phyloP scores from a whole-genome alignment of 192 early-diverging fungal species.

The Backusella westeae region DNA sequence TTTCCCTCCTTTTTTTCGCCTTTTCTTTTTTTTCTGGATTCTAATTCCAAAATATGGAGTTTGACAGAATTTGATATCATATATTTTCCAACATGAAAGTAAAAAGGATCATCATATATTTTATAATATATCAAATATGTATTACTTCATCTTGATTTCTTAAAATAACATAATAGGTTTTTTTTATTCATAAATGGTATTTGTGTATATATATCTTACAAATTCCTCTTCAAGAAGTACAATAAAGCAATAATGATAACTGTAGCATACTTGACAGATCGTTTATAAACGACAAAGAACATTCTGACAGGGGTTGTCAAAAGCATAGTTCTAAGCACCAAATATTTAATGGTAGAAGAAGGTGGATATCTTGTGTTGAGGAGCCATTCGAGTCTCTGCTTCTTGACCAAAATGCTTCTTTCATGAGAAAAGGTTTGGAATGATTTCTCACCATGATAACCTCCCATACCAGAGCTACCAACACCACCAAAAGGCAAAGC shows the following conservation, averaged over 20 bases:
- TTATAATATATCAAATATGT: not conserved
- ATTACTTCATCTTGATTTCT: not conserved
- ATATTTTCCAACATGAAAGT: not conserved
- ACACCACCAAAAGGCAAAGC: slow-evolving; percentile 84
- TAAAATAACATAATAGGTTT: not conserved
- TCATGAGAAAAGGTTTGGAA: slow-evolving; percentile 83
- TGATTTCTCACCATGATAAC: slow-evolving; percentile 76
- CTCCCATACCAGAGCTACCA: slow-evolving; percentile 82
- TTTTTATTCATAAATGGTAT: not conserved
- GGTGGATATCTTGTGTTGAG: slow-evolving; percentile 31
- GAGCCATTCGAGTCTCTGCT: slow-evolving; percentile 32
- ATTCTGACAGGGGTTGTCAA: not conserved
- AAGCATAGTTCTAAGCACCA: slow-evolving; percentile 15
- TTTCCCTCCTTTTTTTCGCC: not conserved
- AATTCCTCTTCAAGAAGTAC: not conserved
- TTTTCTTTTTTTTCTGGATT: not conserved
- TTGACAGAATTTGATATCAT: not conserved
- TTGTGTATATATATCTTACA: not conserved
- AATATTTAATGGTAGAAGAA: slow-evolving; percentile 13
- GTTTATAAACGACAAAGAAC: not conserved
- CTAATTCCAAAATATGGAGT: not conserved
- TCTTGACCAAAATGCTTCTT: slow-evolving; percentile 55
- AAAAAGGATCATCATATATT: not conserved
- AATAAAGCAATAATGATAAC: not conserved
- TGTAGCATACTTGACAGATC: not conserved